These are phyloP conservation scores for Zychaea mexicana DNA, from an alignment of 371 early-diverging fungal species.

Conservation along the genomic window DNA sequence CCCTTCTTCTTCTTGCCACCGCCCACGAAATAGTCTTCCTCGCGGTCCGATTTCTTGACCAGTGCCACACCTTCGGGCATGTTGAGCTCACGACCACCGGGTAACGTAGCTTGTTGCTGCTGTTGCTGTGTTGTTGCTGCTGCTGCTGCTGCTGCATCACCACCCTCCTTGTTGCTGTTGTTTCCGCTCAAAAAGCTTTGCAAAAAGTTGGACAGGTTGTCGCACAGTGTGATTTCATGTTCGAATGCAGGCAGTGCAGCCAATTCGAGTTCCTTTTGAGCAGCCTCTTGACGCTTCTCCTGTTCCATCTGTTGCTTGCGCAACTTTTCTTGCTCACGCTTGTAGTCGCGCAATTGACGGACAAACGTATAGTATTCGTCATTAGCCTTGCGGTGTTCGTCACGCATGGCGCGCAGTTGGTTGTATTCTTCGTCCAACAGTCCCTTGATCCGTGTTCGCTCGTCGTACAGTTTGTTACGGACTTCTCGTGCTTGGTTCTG, in stretches of 20 bases:
- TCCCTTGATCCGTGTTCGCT: slow-evolving; percentile 74
- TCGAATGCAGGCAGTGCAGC: slow-evolving; percentile 90
- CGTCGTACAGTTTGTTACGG: slow-evolving; percentile 74
- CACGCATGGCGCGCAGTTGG: slow-evolving; percentile 66
- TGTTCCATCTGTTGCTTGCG: slow-evolving; percentile 71
- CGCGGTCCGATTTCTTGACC: slow-evolving; percentile 63
- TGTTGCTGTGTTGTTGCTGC: slow-evolving; percentile 34
- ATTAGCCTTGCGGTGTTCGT: slow-evolving; percentile 73
- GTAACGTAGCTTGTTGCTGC: neutral
- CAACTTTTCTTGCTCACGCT: slow-evolving; percentile 64
- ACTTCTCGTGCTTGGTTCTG: slow-evolving; percentile 63
- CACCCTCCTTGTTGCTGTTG: neutral
- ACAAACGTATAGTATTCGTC: slow-evolving; percentile 78
- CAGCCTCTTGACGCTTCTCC: slow-evolving; percentile 62
- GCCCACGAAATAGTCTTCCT: slow-evolving; percentile 73
- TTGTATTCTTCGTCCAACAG: slow-evolving; percentile 74
- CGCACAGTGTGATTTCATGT: slow-evolving; percentile 83
- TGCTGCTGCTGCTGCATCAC: slow-evolving; percentile 16
- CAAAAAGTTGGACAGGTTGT: slow-evolving; percentile 76
- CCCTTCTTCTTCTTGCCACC: slow-evolving; percentile 55
- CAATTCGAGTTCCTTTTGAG: slow-evolving; percentile 77
- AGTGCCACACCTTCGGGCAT: slow-evolving; percentile 63
- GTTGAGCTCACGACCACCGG: slow-evolving; percentile 8
- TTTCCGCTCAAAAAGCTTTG: slow-evolving; percentile 30
- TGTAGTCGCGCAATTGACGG: slow-evolving; percentile 74